These are phyloP conservation scores for Aspergillus caelatus DNA, from an alignment of 2,329 filamentous ascomycete species.

Conservation along the genomic window DNA sequence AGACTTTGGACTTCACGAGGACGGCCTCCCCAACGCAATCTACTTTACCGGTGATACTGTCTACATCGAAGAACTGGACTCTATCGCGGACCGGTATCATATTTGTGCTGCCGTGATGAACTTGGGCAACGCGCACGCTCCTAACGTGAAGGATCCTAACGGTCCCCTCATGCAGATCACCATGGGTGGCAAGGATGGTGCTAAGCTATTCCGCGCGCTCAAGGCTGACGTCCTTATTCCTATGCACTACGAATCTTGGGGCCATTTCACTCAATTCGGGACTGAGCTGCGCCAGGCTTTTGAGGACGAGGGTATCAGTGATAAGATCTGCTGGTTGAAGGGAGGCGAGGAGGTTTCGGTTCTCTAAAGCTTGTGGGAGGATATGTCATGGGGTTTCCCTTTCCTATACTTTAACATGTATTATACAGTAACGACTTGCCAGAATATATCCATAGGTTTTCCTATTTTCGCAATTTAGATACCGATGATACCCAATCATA, in stretches of 20 bases:
- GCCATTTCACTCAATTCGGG: background rate
- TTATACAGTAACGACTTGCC: too few species aligned
- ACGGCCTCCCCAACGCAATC: slow-evolving; percentile 49
- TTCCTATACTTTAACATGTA: too few species aligned
- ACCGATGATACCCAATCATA: too few species aligned
- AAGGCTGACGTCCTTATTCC: slow-evolving; percentile 48
- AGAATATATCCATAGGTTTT: too few species aligned
- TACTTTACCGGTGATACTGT: slow-evolving; percentile 56
- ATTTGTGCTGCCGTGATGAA: slow-evolving; percentile 47
- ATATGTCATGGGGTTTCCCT: too few species aligned
- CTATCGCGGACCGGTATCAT: slow-evolving; percentile 41
- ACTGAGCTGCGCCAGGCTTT: background rate
- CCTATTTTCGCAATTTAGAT: too few species aligned
- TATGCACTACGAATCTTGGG: slow-evolving; percentile 54
- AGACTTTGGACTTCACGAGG: slow-evolving; percentile 40
- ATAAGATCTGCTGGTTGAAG: background rate
- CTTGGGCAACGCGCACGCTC: slow-evolving; percentile 37
- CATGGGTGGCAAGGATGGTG: slow-evolving; percentile 49
- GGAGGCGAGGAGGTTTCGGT: background rate
- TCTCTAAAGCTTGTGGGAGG: background rate
- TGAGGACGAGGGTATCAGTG: background rate
- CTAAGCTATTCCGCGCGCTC: slow-evolving; percentile 43
- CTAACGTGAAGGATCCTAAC: slow-evolving; percentile 11
- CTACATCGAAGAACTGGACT: slow-evolving; percentile 46
- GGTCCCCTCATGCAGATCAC: slow-evolving; percentile 42